Evolutionary conservation across 345 rosid species (phyloP).

Genomic region (Pugionium dolabratum): DNA sequence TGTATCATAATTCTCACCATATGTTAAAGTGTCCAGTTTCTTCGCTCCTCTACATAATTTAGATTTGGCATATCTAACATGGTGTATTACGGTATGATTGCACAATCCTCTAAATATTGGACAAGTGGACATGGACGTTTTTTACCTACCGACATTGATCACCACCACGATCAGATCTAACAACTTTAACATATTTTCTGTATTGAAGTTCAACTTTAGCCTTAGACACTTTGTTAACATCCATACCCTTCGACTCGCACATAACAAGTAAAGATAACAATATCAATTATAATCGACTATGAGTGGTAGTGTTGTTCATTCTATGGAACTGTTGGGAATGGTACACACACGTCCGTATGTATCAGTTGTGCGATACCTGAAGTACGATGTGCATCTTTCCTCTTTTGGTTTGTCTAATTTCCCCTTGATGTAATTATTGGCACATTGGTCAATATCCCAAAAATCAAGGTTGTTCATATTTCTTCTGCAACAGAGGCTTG

Average conservation of each 20-base stretch:
- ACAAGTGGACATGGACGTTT: too few relatives aligned
- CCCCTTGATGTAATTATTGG: not conserved
- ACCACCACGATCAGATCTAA: not conserved
- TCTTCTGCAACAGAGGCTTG: not conserved
- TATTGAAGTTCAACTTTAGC: not conserved
- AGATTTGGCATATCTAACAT: not conserved
- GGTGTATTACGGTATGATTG: not conserved
- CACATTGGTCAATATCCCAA: not conserved
- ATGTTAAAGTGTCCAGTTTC: not conserved
- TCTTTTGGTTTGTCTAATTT: not conserved
- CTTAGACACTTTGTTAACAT: not conserved
- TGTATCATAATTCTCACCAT: constrained; percentile 1
- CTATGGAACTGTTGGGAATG: not conserved
- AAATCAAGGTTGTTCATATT: not conserved
- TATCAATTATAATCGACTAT: not conserved
- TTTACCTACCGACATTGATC: too few relatives aligned
- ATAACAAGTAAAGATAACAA: not conserved
- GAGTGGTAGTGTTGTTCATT: not conserved
- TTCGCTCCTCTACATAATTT: not conserved
- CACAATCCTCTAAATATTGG: not conserved
- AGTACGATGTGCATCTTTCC: not conserved
- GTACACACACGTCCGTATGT: not conserved
- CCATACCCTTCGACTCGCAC: not conserved
- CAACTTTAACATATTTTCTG: not conserved
- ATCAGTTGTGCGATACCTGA: not conserved